Base-by-base conservation (phyloP, 2,329 filamentous ascomycete genomes). In the Trematosphaeria pertusa region DNA sequence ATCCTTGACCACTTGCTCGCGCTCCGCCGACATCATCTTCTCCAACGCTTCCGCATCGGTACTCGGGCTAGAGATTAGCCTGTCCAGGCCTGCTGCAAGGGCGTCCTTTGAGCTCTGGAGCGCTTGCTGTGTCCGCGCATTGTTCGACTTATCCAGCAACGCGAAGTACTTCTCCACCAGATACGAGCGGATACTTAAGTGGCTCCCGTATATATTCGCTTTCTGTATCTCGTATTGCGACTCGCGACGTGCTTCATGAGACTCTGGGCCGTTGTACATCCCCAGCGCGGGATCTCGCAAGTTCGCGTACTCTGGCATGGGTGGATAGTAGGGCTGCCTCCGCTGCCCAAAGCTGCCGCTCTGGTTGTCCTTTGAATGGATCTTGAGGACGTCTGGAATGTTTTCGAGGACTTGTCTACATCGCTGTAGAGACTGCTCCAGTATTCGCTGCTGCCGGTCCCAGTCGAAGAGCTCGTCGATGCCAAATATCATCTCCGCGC, bases 171-270 rank as follows among this genome's bases (percentile, higher is more conserved):
- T 87, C 68, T 96, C 90, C 0, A 95, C 89, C 46, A 93, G 85
- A 67, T 91, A 92, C 0, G 89, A 93, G 18, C 91, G 82, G 0
- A 90, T 95, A 2, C 87, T 86, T 8, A 96, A 77, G 61, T 91
- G 87, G 5, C 87, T 93, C 2, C 87, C 85, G 64, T 93, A 91
- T 30, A 96, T 89, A 68, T 96, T 96, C 5, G 90, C 89, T 67
- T 95, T 96, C 68, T 96, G 91, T 21, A 96, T 94, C 72, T 96
- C 91, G 56, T 87, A 91, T 65, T 94, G 89, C 4, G 91, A 74
- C 21, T 64, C 61, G 28, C 73, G 70, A 5, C 75, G 71, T 30
- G 73, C 64, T 48, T 76, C 73, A 1, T 66, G 61, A 10, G 61
- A 52, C 30, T 72, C 67, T 2, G 56, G 14, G 9, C 44, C 53